Evolutionary conservation across 2,329 filamentous ascomycete species (phyloP).

Genomic region (Scedosporium apiospermum): DNA sequence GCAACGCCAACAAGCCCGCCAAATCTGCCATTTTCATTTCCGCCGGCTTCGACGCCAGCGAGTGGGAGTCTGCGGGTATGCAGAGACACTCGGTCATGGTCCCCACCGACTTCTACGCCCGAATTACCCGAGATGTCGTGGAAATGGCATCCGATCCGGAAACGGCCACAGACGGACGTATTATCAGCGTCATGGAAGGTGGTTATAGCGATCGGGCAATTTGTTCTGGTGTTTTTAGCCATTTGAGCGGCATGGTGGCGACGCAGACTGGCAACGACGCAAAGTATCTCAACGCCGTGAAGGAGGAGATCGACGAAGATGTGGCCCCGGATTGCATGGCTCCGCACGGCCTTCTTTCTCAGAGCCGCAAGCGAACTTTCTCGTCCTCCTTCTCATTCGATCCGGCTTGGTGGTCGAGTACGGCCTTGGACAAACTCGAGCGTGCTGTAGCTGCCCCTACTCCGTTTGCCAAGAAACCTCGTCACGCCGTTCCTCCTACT

Average conservation of each 20-base stretch:
- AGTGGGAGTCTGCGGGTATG: slow-evolving; percentile 89
- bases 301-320: slow-evolving; percentile 12
- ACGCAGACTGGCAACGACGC: slow-evolving; percentile 32
- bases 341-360: background rate
- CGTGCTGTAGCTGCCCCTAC: slow-evolving; percentile 41
- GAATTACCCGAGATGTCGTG: slow-evolving; percentile 78
- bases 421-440: slow-evolving; percentile 62
- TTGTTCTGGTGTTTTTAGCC: slow-evolving; percentile 79
- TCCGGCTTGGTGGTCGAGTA: slow-evolving; percentile 59
- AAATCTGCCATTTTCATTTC: slow-evolving; percentile 90
- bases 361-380: slow-evolving; percentile 31
- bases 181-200: slow-evolving; percentile 91
- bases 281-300: slow-evolving; percentile 13
- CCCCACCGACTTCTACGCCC: slow-evolving; percentile 91
- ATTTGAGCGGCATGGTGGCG: slow-evolving; percentile 72
- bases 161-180: slow-evolving; percentile 66
- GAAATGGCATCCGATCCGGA: slow-evolving; percentile 72
- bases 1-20: slow-evolving; percentile 48
- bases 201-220: slow-evolving; percentile 92
- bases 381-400: slow-evolving; percentile 42
- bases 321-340: slow-evolving; percentile 18
- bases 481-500: slow-evolving; percentile 52
- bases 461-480: slow-evolving; percentile 41
- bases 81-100: slow-evolving; percentile 94
- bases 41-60: slow-evolving; percentile 92